These are phyloP conservation scores for Clavispora vitiphila DNA, from an alignment of 805 yeast species.

Conservation along the genomic window DNA sequence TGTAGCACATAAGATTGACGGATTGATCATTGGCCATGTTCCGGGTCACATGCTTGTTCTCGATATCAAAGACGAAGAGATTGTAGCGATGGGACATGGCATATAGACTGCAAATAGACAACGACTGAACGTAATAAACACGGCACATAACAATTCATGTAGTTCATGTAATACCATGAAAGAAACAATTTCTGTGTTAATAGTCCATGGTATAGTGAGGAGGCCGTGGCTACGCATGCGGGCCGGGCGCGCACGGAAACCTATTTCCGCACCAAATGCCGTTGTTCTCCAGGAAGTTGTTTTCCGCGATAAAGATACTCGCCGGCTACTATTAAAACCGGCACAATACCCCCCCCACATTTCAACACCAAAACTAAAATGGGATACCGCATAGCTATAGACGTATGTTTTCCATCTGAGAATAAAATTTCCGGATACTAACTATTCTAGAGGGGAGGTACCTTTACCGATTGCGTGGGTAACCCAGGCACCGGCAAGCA, in stretches of 20 bases:
- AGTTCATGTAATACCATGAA: too few species aligned
- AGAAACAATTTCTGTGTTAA: too few species aligned
- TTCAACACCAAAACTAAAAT: conserved; percentile 1
- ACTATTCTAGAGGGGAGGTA: conserved; percentile 15
- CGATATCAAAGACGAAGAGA: conserved; percentile 24
- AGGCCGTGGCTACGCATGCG: too few species aligned
- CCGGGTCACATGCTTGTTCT: conserved; percentile 35
- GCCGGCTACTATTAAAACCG: too few species aligned
- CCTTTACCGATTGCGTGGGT: conserved; percentile 18
- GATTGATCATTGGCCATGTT: conserved; percentile 27
- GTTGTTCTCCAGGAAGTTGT: not conserved
- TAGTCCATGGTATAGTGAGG: too few species aligned
- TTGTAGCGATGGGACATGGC: not conserved
- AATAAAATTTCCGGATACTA: too few species aligned
- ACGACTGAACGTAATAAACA: too few species aligned
- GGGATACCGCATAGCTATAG: conserved; percentile 17
- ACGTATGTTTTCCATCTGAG: too few species aligned
- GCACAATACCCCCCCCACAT: too few species aligned
- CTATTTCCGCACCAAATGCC: not conserved
- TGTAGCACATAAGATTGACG: conserved; percentile 22
- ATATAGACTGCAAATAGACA: too few species aligned
- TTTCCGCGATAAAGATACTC: not conserved
- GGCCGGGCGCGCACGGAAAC: conserved; percentile 1
- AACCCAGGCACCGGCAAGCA: conserved; percentile 16
- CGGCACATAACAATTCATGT: too few species aligned